phyloP scores from a whole-genome alignment of 768 basidiomycete genomes.

The Flagelloscypha sp. region DNA sequence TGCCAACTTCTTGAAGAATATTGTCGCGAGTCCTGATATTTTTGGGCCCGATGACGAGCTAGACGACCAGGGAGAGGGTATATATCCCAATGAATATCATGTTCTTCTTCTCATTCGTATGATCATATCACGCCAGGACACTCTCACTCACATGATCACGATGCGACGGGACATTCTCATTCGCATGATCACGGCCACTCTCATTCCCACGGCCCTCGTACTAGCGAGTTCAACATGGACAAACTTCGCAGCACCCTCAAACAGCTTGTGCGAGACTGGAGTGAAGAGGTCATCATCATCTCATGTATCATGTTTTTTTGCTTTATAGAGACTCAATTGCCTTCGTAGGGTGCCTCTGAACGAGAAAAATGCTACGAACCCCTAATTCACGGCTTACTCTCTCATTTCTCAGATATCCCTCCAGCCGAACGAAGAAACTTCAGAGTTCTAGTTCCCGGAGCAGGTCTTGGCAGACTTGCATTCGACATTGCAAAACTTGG shows the following conservation, averaged over 20 bases:
- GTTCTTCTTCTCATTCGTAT: slow-evolving; percentile 5
- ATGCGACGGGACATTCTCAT: slow-evolving; percentile 23
- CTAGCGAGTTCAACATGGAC: slow-evolving; percentile 76
- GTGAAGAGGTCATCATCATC: slow-evolving; percentile 49
- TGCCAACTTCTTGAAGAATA: slow-evolving; percentile 64
- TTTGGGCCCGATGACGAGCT: slow-evolving; percentile 52
- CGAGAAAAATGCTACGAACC: slow-evolving; percentile 76
- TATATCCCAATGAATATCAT: slow-evolving; percentile 7
- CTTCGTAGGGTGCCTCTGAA: slow-evolving; percentile 63
- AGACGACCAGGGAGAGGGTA: slow-evolving; percentile 20
- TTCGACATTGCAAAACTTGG: slow-evolving; percentile 82
- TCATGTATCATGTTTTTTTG: not conserved
- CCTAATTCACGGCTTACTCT: slow-evolving; percentile 65
- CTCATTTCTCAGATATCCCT: slow-evolving; percentile 52
- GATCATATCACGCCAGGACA: slow-evolving; percentile 9
- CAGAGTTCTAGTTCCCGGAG: slow-evolving; percentile 82
- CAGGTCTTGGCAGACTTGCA: slow-evolving; percentile 81
- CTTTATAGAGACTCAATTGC: not conserved
- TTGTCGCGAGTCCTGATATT: slow-evolving; percentile 75
- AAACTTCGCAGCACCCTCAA: slow-evolving; percentile 88
- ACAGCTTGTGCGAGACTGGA: slow-evolving; percentile 93
- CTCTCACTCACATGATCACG: slow-evolving; percentile 20
- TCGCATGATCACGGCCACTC: slow-evolving; percentile 28
- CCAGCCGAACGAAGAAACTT: slow-evolving; percentile 45
- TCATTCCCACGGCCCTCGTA: slow-evolving; percentile 28